phyloP scores from a whole-genome alignment of 2,329 filamentous ascomycete species.

The Penicillium sp. region DNA sequence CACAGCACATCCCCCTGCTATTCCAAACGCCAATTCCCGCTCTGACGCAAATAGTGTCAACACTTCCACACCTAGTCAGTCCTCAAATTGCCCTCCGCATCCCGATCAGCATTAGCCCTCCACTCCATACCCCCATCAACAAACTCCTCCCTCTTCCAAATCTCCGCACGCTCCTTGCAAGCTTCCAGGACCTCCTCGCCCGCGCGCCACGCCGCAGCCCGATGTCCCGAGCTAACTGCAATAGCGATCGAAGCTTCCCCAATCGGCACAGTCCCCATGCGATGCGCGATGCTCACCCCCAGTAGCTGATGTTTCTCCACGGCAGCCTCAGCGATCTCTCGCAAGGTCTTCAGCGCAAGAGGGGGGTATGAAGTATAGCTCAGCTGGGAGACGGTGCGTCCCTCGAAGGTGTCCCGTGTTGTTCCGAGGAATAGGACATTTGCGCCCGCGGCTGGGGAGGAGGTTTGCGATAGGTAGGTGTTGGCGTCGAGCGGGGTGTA shows the following conservation, averaged over 20 bases:
- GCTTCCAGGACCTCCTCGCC: slow-evolving; percentile 88
- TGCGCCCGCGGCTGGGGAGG: slow-evolving; percentile 48
- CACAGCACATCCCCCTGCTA: no score
- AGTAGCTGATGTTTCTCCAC: slow-evolving; percentile 66
- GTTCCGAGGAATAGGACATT: slow-evolving; percentile 53
- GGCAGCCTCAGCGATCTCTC: slow-evolving; percentile 44
- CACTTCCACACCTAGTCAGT: no score
- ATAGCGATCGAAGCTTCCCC: slow-evolving; percentile 94
- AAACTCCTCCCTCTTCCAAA: slow-evolving; percentile 95
- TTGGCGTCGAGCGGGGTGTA: slow-evolving; percentile 45
- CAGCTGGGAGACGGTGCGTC: slow-evolving; percentile 47
- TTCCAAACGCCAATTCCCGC: neutral
- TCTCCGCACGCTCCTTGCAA: slow-evolving; percentile 85
- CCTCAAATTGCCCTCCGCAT: slow-evolving; percentile 48
- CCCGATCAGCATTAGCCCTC: slow-evolving; percentile 83
- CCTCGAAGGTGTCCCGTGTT: slow-evolving; percentile 49
- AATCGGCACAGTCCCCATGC: slow-evolving; percentile 82
- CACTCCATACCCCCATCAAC: slow-evolving; percentile 72
- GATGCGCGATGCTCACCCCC: slow-evolving; percentile 79
- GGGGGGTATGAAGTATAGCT: slow-evolving; percentile 50
- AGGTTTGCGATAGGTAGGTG: slow-evolving; percentile 38
- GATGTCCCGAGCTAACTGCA: slow-evolving; percentile 80
- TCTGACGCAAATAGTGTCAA: no score
- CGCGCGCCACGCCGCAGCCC: slow-evolving; percentile 81
- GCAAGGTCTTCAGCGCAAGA: slow-evolving; percentile 47